phyloP scores from a whole-genome alignment of 2,329 filamentous ascomycete species.

The Pseudogymnoascus sp. region DNA sequence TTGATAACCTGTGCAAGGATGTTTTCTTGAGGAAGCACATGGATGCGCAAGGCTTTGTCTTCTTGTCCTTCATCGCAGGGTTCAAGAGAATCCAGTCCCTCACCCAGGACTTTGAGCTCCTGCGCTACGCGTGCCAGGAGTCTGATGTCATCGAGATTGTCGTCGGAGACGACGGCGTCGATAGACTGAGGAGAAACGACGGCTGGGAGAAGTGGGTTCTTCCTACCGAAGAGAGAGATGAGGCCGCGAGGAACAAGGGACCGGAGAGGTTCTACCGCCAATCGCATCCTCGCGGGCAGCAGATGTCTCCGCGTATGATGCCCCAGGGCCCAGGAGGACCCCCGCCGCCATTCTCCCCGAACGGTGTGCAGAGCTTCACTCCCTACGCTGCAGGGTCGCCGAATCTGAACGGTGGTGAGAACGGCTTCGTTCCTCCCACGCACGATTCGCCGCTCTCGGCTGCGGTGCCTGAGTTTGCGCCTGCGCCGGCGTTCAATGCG shows the following conservation, averaged over 20 bases:
- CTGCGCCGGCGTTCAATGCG: constrained; percentile 18
- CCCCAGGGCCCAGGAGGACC: constrained; percentile 20
- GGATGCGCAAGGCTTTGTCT: constrained; percentile 91
- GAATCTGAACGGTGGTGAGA: constrained; percentile 26
- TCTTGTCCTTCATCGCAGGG: constrained; percentile 65
- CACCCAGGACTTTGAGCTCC: constrained; percentile 60
- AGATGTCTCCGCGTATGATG: constrained; percentile 20
- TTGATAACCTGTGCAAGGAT: constrained; percentile 93
- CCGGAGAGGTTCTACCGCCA: constrained; percentile 34
- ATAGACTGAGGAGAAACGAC: constrained; percentile 66
- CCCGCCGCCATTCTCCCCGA: constrained; percentile 25
- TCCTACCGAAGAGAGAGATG: constrained; percentile 60
- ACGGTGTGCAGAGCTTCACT: constrained; percentile 22
- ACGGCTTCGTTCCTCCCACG: constrained; percentile 29
- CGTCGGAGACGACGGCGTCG: constrained; percentile 64
- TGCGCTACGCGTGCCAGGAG: constrained; percentile 67
- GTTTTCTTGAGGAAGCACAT: constrained; percentile 80
- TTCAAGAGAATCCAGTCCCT: constrained; percentile 78
- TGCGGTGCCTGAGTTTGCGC: constrained; percentile 50
- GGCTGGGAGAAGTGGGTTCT: constrained; percentile 77
- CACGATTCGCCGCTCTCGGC: constrained; percentile 49
- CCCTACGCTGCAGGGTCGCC: constrained; percentile 15
- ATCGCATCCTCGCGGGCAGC: constrained; percentile 15
- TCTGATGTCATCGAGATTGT: constrained; percentile 67
- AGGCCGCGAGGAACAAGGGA: constrained; percentile 65